Evolutionary conservation across 176 grass and related monocot species (phyloP), one percentile per base, ranked within the genome.

Genomic region (Phragmites australis): DNA sequence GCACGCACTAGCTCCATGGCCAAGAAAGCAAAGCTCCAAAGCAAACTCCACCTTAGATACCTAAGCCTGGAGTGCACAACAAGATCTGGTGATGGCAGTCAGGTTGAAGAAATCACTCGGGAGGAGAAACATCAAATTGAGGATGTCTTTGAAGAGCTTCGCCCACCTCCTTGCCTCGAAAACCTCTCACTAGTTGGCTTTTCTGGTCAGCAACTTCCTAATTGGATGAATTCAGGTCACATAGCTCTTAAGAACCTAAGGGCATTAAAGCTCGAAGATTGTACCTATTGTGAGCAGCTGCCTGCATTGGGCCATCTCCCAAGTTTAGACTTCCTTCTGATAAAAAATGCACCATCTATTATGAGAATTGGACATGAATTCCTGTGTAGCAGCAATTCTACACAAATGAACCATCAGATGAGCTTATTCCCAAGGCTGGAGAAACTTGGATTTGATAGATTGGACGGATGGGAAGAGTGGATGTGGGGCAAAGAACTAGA

Each of bases 391-490:
- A 37, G 63, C 62, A 37, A 45, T 25, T 12, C 2, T 65, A 32
- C 52, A 15, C 64, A 29, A 26, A 48, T 32, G 57, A 63, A 63
- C 41, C 52, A 26, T 40, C 23, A 13, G 44, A 49, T 22, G 11
- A 39, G 51, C 37, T 48, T 77, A 49, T 89, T 89, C 74, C 82
- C 77, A 32, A 74, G 55, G 43, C 40, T 90, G 41, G 42, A 78
- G n/a, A 83, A 41, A 58, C 51, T 90, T 51, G 76, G 81, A 55
- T 83, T 90, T 51, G 66, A 87, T 55, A 51, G 75, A 47, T 52
- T 90, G 49, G 67, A 25, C 10, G 72, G 77, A 57, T 90, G 88
- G 88, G 70, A 86, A 79, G 68, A 55, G 48, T 90, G 88, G 88
- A 46, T 68, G 40, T 90, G 88, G 83, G 72, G 80, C 50, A 76